Conservation (phyloP, 768 basidiomycete species). For the Gyrodon lividus region DNA sequence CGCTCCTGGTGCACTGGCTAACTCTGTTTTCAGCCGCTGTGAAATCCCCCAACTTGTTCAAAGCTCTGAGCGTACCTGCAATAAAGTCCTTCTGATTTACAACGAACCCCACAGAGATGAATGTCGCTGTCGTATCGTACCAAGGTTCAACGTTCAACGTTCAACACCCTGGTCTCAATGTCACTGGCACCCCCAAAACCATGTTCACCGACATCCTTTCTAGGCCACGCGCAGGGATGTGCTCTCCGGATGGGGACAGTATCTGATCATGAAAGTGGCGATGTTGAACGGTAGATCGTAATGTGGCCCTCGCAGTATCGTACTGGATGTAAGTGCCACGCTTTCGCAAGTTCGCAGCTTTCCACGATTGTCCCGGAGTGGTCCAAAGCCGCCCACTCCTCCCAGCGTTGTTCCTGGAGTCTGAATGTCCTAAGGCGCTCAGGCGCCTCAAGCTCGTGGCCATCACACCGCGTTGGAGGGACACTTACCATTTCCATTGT, state of each 20-base stretch:
- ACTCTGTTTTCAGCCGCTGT: too few species aligned
- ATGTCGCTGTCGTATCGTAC: constrained; percentile 89
- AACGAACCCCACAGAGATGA: constrained; percentile 55
- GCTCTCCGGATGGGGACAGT: constrained; percentile 83
- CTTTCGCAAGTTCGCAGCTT: background rate
- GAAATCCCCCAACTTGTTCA: too few species aligned
- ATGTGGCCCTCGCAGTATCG: constrained; percentile 66
- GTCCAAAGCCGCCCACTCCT: constrained; percentile 38
- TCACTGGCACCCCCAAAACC: background rate
- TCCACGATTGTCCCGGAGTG: constrained; percentile 1
- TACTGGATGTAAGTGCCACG: constrained; percentile 79
- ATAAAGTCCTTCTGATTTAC: too few species aligned
- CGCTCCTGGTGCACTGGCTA: too few species aligned
- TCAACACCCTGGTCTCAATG: constrained; percentile 14
- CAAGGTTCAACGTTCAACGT: too few species aligned
- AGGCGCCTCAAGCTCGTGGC: constrained; percentile 45
- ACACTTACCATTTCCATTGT: constrained; percentile 70
- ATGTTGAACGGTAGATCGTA: constrained; percentile 66
- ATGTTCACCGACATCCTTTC: background rate
- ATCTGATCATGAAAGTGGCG: constrained; percentile 65
- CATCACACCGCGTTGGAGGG: constrained; percentile 67
- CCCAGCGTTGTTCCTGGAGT: constrained; percentile 23
- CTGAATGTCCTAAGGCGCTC: constrained; percentile 30
- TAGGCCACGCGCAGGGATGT: constrained; percentile 73
- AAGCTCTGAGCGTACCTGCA: too few species aligned